Evolutionary conservation across 345 rosid genomes (phyloP).

Genomic region (Clarkia xantiana): DNA sequence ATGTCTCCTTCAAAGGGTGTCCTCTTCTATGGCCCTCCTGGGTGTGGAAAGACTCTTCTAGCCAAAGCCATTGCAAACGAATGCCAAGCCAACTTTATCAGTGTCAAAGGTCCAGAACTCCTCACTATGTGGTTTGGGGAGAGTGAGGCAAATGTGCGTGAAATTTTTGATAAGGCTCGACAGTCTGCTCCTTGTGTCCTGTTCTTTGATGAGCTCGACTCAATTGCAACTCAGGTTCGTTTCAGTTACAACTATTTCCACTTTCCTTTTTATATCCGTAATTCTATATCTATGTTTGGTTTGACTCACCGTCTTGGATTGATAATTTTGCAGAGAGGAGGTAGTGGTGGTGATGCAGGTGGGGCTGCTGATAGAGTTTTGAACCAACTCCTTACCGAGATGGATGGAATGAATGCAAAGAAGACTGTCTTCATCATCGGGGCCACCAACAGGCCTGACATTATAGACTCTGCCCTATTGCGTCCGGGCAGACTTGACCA

Average conservation of each 20-base stretch:
- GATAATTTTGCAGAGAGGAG: conserved; percentile 53
- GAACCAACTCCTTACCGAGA: conserved; percentile 91
- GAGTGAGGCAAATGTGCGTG: conserved; percentile 93
- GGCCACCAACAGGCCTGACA: conserved; percentile 89
- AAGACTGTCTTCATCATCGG: conserved; percentile 93
- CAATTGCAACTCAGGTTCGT: conserved; percentile 85
- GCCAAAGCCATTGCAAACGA: conserved; percentile 97
- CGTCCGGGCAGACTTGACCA: conserved; percentile 95
- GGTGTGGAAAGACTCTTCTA: conserved; percentile 92
- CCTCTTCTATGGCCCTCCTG: conserved; percentile 96
- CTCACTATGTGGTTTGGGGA: conserved; percentile 99
- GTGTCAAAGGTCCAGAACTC: conserved; percentile 88
- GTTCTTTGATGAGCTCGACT: conserved; percentile 90
- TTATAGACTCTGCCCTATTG: conserved; percentile 84
- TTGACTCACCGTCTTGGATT: background rate
- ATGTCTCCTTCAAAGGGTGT: conserved; percentile 98
- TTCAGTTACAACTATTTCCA: background rate
- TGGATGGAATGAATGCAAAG: conserved; percentile 98
- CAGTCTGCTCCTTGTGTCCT: conserved; percentile 91
- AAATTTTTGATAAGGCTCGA: conserved; percentile 92
- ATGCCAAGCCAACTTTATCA: conserved; percentile 94
- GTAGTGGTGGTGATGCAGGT: conserved; percentile 83
- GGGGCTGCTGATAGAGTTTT: conserved; percentile 96
- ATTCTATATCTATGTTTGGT: background rate
- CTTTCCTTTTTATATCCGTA: background rate